Base-by-base conservation (phyloP, 805 yeast genomes). In the Lipomyces chichibuensis region DNA sequence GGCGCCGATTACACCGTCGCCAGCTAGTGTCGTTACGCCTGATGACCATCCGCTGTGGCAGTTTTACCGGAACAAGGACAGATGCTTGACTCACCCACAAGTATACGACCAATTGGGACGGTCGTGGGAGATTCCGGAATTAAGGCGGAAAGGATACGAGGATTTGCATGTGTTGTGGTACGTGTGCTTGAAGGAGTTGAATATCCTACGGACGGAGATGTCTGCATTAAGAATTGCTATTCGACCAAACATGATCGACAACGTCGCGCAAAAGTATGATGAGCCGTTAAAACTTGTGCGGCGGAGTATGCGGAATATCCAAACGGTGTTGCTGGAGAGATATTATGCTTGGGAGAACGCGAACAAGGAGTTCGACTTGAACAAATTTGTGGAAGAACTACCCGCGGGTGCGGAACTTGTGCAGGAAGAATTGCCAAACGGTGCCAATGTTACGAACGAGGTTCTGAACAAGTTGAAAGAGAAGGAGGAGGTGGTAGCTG, bases 1-100 rank as follows among this genome's bases (percentile, higher is more conserved):
- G 64, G 84, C 89, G 13, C 98, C 98, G 17, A 89, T 95, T 71
- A 84, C 91, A 14, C 98, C 99, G 17, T 85, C 95, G 1, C 98
- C 99, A 25, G 84, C 93, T 0, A 83, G 83, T 67, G 90, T 90
- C 43, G 84, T 87, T 14, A 65, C 66, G 29, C 60, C 65, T 4
- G 94, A 89, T 4, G 90, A 89, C 76, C 99, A 95, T 79, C 99
- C 98, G 37, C 82, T 95, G 70, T 95, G 97, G 97, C 93, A 90
- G 74, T 95, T 95, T 77, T 95, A 94, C 80, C 77, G 81, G 59
- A 76, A 77, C 70, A 51, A 46, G 25, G 60, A 62, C 9, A 82
- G 84, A 73, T 86, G 87, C 67, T 79, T 90, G 67, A 84, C 98
- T 72, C 76, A 81, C 1, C 78, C 84, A 2, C 85, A 82, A 1